phyloP scores from a whole-genome alignment of 805 yeast species.

The Teunomyces funiuensis region DNA sequence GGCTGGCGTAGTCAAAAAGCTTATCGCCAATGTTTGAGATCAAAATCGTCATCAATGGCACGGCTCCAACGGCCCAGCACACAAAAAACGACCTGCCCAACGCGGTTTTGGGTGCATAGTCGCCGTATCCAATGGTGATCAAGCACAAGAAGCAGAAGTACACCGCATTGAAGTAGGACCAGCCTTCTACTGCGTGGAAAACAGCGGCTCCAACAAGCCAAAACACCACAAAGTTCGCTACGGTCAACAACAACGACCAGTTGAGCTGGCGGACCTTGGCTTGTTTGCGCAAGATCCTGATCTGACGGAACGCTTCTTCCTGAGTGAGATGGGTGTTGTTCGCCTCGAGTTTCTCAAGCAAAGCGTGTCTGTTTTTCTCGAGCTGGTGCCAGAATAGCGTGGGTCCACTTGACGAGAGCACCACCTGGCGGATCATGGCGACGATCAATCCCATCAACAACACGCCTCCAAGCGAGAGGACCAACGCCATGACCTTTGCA shows the following conservation, averaged over 20 bases:
- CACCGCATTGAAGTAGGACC: conserved; percentile 71
- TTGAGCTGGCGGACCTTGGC: conserved; percentile 42
- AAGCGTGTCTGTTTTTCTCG: conserved; percentile 47
- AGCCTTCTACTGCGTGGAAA: conserved; percentile 59
- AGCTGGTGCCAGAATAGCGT: conserved; percentile 65
- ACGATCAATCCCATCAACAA: conserved; percentile 72
- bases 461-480: conserved; percentile 71
- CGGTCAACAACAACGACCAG: conserved; percentile 37
- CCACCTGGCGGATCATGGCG: conserved; percentile 65
- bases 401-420: conserved; percentile 59
- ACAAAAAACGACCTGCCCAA: conserved; percentile 76
- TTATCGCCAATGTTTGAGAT: conserved; percentile 72
- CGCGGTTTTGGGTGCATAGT: conserved; percentile 57
- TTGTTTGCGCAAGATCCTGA: conserved; percentile 49
- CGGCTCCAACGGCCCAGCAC: conserved; percentile 78
- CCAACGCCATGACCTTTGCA: conserved; percentile 56
- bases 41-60: conserved; percentile 83
- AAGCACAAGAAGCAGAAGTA: conserved; percentile 77
- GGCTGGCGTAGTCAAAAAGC: conserved; percentile 33
- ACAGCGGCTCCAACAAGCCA: conserved; percentile 75
- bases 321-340: conserved; percentile 28
- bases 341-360: conserved; percentile 22
- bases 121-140: conserved; percentile 85
- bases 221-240: conserved; percentile 50
- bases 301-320: conserved; percentile 52